These are phyloP conservation scores for Pythium sp. DNA, from an alignment of 352 stramenopile genomes.

Conservation along the genomic window DNA sequence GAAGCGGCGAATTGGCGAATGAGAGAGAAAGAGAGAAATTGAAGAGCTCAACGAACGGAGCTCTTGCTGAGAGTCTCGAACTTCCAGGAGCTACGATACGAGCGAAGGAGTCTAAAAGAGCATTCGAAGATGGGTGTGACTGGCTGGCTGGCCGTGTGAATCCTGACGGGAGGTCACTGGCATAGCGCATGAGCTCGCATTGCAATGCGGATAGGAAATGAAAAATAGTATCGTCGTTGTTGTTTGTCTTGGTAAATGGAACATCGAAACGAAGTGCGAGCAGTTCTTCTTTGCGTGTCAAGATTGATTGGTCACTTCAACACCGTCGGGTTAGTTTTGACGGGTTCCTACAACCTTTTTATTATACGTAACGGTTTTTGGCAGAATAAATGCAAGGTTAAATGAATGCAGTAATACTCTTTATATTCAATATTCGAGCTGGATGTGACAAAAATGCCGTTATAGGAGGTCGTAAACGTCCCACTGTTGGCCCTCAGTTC, in stretches of 20 bases:
- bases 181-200: not conserved
- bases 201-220: not conserved
- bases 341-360: not conserved
- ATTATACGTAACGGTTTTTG: not conserved
- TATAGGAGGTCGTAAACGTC: not conserved
- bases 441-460: not conserved
- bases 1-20: not conserved
- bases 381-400: not conserved
- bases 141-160: not conserved
- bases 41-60: not conserved
- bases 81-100: not conserved
- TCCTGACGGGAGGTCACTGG: not conserved
- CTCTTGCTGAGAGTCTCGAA: not conserved
- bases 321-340: not conserved
- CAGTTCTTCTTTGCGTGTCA: not conserved
- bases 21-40: not conserved
- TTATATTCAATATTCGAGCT: not conserved
- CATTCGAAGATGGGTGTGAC: not conserved
- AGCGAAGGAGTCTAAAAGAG: not conserved
- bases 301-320: not conserved
- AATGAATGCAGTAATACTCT: not conserved
- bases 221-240: not conserved
- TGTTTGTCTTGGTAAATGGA: not conserved
- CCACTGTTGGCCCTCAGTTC: not conserved
- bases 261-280: not conserved